Base-by-base conservation (phyloP, 2,329 filamentous ascomycete species). In the Graphilbum fragrans region DNA sequence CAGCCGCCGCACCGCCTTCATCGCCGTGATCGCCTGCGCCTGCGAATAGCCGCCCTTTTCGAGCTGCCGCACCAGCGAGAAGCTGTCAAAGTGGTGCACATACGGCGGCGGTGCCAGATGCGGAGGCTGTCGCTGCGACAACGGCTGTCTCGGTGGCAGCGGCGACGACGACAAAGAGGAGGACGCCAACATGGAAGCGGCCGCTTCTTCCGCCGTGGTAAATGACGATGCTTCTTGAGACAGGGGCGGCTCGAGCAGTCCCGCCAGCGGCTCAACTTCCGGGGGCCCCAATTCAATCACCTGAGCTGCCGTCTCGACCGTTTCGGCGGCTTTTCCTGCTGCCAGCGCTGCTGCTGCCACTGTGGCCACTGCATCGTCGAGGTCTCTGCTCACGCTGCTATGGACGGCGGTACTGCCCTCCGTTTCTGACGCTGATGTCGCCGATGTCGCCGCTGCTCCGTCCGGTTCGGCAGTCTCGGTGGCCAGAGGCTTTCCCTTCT, bases 61-160 rank as follows among this genome's bases (percentile, higher is more conserved):
- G 16, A 98, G 76, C 52, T 86, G 77, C 54, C 82, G 82, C 16
- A 96, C 92, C 5, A 96, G 73, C 14, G 78, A 80, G 61, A 92
- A 98, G 20, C 82, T 94, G 62, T 98, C 90, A 61, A 98, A 98
- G 63, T 96, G 87, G 63, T 98, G 92, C 27, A 94, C 79, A 56
- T 94, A 93, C 1, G 80, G 83, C 8, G 84, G 76, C 1, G 85
- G 74, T 37, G 77, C 70, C 55, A 83, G 73, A 56, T 87, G 79
- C 5, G 81, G 81, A 19, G 75, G 22, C 25, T 43, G 42, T 47
- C 50, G 32, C 52, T 49, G 46, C 53, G 41, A 17, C 52, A 37
- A 45, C 46, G 25, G 25, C 14, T 14, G 25, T 29, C 8, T 29
- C 25, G 25, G 25, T 29, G 8, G 25, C 25, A 29, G 8, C 32